phyloP scores from a whole-genome alignment of 2,329 filamentous ascomycete genomes.

The Dendrostoma leiphaemia region DNA sequence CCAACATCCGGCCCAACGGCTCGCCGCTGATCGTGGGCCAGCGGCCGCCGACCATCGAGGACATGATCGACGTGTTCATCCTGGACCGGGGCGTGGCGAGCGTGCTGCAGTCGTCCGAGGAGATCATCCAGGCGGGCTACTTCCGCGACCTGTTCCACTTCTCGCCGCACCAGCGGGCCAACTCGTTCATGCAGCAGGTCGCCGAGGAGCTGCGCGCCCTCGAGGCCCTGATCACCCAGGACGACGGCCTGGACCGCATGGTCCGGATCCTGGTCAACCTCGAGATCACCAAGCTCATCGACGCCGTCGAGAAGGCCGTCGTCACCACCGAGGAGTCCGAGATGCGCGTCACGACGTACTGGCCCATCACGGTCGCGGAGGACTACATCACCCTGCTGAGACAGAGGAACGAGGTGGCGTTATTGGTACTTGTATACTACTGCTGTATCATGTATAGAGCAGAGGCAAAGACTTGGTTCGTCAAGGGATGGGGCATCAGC shows the following conservation, averaged over 20 bases:
- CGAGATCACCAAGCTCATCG: constrained; percentile 16
- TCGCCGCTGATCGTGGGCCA: constrained; percentile 9
- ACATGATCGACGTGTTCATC: constrained; percentile 31
- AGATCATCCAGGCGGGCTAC: constrained; percentile 20
- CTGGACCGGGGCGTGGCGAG: constrained; percentile 30
- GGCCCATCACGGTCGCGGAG: constrained; percentile 24
- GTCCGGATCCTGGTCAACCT: constrained; percentile 8
- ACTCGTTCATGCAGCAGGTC: constrained; percentile 11
- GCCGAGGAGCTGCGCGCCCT: constrained; percentile 10
- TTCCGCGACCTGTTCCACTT: constrained; percentile 23
- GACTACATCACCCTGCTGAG: constrained; percentile 22
- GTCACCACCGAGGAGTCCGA: constrained; percentile 20
- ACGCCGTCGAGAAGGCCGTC: constrained; percentile 16
- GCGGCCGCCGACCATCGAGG: constrained; percentile 23
- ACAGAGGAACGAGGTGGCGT: constrained; percentile 19
- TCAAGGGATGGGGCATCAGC: constrained; percentile 11
- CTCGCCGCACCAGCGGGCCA: constrained; percentile 3
- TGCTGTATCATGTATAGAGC: constrained; percentile 23
- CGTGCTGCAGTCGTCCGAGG: constrained; percentile 27
- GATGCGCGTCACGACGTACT: constrained; percentile 22
- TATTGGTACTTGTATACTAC: constrained; percentile 24
- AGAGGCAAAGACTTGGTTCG: constrained; percentile 22
- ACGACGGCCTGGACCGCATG: constrained; percentile 2
- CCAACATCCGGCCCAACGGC: constrained; percentile 20
- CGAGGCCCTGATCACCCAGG: neutral